These are phyloP conservation scores for Diaporthe ilicicola DNA, from an alignment of 2,329 filamentous ascomycete species.

Conservation along the genomic window DNA sequence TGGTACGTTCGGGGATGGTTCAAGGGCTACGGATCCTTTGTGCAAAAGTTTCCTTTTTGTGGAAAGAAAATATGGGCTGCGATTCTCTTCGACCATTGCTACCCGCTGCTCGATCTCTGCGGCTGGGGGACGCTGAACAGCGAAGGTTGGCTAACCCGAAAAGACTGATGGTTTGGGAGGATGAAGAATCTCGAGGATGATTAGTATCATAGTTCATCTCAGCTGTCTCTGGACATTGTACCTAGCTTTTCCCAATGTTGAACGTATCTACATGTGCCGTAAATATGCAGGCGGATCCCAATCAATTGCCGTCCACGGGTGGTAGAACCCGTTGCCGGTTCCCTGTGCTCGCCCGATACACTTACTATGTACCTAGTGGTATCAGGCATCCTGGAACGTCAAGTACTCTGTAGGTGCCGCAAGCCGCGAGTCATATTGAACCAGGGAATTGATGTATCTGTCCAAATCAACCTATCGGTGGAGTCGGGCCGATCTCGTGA, in stretches of 20 bases:
- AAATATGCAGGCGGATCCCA: too few relatives aligned
- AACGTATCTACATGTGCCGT: too few relatives aligned
- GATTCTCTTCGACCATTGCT: slow-evolving; percentile 12
- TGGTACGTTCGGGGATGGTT: not conserved
- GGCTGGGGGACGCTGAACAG: not conserved
- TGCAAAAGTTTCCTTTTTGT: not conserved
- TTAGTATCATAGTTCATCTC: too few relatives aligned
- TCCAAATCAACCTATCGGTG: not conserved
- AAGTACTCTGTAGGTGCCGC: not conserved
- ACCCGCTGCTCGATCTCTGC: not conserved
- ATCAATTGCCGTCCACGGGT: not conserved
- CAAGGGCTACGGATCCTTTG: not conserved
- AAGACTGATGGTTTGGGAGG: not conserved
- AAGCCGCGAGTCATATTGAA: not conserved
- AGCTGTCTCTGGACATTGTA: too few relatives aligned
- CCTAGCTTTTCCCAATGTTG: too few relatives aligned
- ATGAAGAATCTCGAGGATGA: too few relatives aligned
- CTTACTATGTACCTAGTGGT: not conserved
- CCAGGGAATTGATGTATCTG: not conserved
- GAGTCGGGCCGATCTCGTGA: slow-evolving; percentile 7
- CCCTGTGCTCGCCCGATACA: not conserved
- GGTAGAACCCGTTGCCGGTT: not conserved
- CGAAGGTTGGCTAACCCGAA: not conserved
- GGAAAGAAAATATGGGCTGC: slow-evolving; percentile 1
- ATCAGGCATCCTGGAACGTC: not conserved